Evolutionary conservation across 1,284 basidiomycete genomes (phyloP).

Genomic region (Pholiota adiposa): DNA sequence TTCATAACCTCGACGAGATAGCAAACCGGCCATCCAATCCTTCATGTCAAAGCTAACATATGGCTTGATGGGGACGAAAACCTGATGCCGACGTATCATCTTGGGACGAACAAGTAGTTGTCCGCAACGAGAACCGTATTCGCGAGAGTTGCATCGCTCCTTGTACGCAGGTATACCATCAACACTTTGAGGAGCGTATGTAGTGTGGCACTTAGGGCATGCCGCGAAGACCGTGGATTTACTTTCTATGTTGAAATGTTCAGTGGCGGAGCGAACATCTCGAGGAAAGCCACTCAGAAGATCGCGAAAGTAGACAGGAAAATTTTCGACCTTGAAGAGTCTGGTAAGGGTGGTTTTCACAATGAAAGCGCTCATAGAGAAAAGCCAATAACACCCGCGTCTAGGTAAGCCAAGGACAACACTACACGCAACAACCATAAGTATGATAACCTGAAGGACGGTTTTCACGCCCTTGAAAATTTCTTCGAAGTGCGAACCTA

Average conservation of each 20-base stretch:
- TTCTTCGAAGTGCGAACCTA: not conserved
- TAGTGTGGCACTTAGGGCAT: conserved; percentile 2
- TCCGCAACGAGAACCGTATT: conserved; percentile 3
- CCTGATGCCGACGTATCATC: not conserved
- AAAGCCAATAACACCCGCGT: not conserved
- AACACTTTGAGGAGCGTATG: not conserved
- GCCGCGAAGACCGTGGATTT: not conserved
- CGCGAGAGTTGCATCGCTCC: not conserved
- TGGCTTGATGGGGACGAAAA: conserved; percentile 17
- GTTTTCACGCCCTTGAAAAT: not conserved
- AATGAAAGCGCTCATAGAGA: not conserved
- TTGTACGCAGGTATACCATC: not conserved
- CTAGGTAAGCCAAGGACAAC: not conserved
- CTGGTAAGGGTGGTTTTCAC: not conserved
- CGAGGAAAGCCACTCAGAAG: not conserved
- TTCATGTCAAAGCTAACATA: conserved; percentile 16
- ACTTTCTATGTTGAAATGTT: not conserved
- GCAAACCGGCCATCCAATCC: conserved; percentile 16
- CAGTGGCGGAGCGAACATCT: not conserved
- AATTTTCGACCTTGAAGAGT: not conserved
- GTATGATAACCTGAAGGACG: not conserved
- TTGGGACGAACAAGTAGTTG: conserved; percentile 6
- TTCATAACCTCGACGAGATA: conserved; percentile 15
- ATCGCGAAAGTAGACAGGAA: not conserved
- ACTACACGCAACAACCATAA: not conserved